Conservation (phyloP, 306 rosid genomes). For the Quercus bicolor region DNA sequence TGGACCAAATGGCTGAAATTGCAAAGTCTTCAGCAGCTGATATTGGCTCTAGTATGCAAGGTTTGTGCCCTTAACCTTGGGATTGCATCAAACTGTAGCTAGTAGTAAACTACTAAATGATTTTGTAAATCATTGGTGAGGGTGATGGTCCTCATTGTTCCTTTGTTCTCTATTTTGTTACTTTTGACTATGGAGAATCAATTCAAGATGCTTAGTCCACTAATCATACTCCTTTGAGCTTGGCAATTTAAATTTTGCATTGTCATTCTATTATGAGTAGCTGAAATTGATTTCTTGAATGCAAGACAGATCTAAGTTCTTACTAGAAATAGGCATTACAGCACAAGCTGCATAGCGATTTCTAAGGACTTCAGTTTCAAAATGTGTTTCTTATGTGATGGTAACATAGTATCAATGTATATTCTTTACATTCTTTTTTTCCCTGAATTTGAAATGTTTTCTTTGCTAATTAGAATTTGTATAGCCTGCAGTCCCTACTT, state of each 20-base stretch:
- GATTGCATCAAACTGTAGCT: not conserved
- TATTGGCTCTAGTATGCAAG: conserved; percentile 65
- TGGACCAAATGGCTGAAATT: conserved; percentile 54
- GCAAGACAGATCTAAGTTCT: not conserved
- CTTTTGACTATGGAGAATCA: not conserved
- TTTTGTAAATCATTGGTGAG: not conserved
- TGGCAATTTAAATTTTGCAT: not conserved
- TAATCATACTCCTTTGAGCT: not conserved
- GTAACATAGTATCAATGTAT: conserved; percentile 10
- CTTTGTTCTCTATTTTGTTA: not conserved
- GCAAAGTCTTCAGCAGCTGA: conserved; percentile 60
- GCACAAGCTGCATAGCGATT: not conserved
- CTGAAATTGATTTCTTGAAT: not conserved
- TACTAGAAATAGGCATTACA: not conserved
- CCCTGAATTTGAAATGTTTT: not conserved
- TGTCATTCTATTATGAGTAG: not conserved
- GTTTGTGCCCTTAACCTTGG: conserved; percentile 37
- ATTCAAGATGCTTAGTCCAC: not conserved
- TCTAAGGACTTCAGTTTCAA: not conserved
- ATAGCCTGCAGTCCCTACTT: conserved; percentile 65
- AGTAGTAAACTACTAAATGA: not conserved
- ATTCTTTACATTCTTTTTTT: not conserved
- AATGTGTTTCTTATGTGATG: not conserved
- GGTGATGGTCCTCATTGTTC: not conserved
- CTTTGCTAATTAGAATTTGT: conserved; percentile 21